Evolutionary conservation across 768 basidiomycete genomes (phyloP), one percentile per base, ranked within the genome.

Genomic region (Leccinum boreale): DNA sequence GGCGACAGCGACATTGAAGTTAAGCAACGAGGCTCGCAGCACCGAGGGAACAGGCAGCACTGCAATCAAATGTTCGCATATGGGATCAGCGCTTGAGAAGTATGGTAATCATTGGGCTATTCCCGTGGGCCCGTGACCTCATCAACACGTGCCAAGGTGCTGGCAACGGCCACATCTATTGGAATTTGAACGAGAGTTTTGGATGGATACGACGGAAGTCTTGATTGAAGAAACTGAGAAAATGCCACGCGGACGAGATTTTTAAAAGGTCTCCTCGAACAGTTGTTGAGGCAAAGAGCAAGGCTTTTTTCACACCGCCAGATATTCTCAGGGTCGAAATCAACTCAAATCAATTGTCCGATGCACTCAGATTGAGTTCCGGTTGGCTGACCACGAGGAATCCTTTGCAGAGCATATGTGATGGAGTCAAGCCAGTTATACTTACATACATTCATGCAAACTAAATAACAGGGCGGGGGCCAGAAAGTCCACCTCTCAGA

Each of bases 121-220:
- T n/a, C 39, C 8, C 17, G 17, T 21, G 12, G 17, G 35, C 47
- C 17, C 59, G 52, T 55, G 52, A 60, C 52, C 24, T 21, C 3
- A 55, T 24, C 53, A 29, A 53, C 61, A 59, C 42, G 56, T 58
- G 61, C 39, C 39, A 42, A n/a, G 50, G 19, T 42, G 26, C 23
- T 26, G 35, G 28, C 19, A 5, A 23, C 47, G n/a, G 36, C 35
- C 52, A 36, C 17, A 29, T 19, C 21, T 6, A 19, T 45, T 33
- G 33, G 14, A 33, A 33, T 33, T 48, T 23, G 14, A 10, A n/a
- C n/a, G 48, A 48, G 19, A 36, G 26, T 17, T 8, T 47, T n/a
- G 8, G 31, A 59, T 11, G 12, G 28, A 36, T 8, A 33, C 35
- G 44, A 33, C 28, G 29, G 24, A 31, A 19, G 26, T 28, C 35